Conservation (phyloP, 2,329 filamentous ascomycete species). For the Cryphonectria parasitica region DNA sequence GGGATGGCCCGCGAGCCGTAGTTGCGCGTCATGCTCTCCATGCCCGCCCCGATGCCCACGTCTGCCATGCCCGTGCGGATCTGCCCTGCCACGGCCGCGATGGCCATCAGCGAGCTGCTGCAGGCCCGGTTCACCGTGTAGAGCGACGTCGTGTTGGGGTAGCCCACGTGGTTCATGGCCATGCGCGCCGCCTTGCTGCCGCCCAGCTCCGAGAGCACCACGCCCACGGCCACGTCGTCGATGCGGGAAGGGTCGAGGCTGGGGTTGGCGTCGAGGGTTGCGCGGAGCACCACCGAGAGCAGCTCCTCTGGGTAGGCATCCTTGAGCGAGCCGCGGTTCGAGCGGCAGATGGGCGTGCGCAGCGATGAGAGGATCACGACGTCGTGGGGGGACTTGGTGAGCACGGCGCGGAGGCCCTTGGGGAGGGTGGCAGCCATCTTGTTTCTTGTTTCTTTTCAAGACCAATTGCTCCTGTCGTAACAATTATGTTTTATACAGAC, state of each 20-base stretch:
- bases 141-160: constrained; percentile 71
- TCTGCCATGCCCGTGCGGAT: constrained; percentile 76
- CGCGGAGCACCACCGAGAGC: constrained; percentile 67
- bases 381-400: constrained; percentile 79
- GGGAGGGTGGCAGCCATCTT: constrained; percentile 51
- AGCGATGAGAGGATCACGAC: constrained; percentile 89
- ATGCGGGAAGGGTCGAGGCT: constrained; percentile 71
- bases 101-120: constrained; percentile 75
- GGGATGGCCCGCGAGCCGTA: constrained; percentile 87
- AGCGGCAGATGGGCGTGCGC: constrained; percentile 82
- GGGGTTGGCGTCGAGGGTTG: constrained; percentile 73
- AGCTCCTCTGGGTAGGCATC: constrained; percentile 92
- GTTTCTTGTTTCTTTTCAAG: neutral
- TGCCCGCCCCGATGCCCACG: constrained; percentile 80
- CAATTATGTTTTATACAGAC: neutral
- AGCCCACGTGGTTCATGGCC: constrained; percentile 85
- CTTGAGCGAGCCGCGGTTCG: constrained; percentile 81
- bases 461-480: neutral
- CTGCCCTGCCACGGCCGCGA: constrained; percentile 73
- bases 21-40: constrained; percentile 96
- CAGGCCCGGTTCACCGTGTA: constrained; percentile 91
- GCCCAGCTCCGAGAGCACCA: constrained; percentile 88
- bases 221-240: constrained; percentile 84
- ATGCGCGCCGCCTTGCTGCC: constrained; percentile 89
- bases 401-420: constrained; percentile 73